Conservation (phyloP, 1,284 basidiomycete genomes). For the Irpex sp. region DNA sequence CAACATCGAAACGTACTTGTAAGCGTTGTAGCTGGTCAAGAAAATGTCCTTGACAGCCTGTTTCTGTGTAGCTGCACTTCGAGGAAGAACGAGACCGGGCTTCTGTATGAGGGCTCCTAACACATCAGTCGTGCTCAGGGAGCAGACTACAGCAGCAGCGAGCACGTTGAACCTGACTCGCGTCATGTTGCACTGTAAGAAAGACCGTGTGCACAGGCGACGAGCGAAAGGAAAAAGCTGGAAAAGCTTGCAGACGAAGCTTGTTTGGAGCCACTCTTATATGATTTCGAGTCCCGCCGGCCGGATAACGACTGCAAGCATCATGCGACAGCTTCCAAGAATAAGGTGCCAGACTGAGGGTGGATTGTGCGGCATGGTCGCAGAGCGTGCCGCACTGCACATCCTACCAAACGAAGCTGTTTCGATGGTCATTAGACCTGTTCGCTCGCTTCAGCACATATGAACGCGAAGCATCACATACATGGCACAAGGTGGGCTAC, state of each 20-base stretch:
- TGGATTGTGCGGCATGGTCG: neutral
- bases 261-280: neutral
- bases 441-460: neutral
- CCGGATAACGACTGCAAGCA: no score
- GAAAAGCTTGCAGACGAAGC: neutral
- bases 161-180: neutral
- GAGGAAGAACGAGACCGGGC: slow-evolving; percentile 40
- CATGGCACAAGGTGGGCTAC: slow-evolving; percentile 1
- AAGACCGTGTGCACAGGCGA: no score
- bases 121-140: slow-evolving; percentile 11
- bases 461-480: neutral
- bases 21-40: slow-evolving; percentile 49
- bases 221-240: no score
- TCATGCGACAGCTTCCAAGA: no score
- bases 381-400: neutral
- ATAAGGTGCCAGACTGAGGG: neutral
- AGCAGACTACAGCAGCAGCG: neutral
- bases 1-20: slow-evolving; percentile 37
- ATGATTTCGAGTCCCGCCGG: neutral
- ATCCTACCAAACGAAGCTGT: neutral
- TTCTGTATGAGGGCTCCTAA: slow-evolving; percentile 40
- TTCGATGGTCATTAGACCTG: neutral
- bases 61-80: slow-evolving; percentile 33
- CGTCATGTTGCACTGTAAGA: neutral
- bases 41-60: slow-evolving; percentile 54